Evolutionary conservation across 192 early-diverging fungal species (phyloP), one percentile per base, ranked within the genome.

Genomic region (Coemansia sp.): DNA sequence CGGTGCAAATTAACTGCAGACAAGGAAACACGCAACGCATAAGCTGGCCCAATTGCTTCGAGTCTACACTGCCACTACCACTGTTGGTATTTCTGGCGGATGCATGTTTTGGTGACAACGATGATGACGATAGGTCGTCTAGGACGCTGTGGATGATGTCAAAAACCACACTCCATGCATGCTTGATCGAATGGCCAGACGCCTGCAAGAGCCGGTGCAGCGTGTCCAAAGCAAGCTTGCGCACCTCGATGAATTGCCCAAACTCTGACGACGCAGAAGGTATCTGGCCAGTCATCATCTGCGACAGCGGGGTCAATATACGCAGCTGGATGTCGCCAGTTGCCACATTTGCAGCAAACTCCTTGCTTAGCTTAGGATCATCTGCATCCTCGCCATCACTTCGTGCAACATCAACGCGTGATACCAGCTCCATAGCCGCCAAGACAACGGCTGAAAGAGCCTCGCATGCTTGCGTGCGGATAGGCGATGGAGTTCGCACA

Each of bases 1-100:
- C 97, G 1, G 92, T 92, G 72, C 95, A 98, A 26, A 99, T 92
- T 16, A 99, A 75, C 69, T 99, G 95, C 58, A 99, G 61, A 45
- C 90, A 95, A 5, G 94, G 90, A 64, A 99, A 99, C 10, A 92
- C 94, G 48, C 90, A 79, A 10, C 92, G 86, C 64, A 96, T 88
- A 45, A 92, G 70, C 13, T 52, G 61, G 7, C 75, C 75, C 23
- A 68, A 58, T 56, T 77, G 64, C 49, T 60, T 59, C n/a, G 57
- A 53, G 55, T 67, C 68, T 26, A 51, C 30, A n/a, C 63, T 25
- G 55, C 55, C 31, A 30, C 25, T 20, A 26, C 25, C 26, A 30
- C 20, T 53, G 52, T 8, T 13, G 16, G n/a, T 4, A 1, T 31
- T 18, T n/a, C 55, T 30, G 2, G 60, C 72, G 28, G 40, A n/a